A percentile compares a stretch with the other conserved stretches of the same genome.
phyloP scores from a whole-genome alignment of 1,284 basidiomycete species.

The Ceratobasidium papillatum region DNA sequence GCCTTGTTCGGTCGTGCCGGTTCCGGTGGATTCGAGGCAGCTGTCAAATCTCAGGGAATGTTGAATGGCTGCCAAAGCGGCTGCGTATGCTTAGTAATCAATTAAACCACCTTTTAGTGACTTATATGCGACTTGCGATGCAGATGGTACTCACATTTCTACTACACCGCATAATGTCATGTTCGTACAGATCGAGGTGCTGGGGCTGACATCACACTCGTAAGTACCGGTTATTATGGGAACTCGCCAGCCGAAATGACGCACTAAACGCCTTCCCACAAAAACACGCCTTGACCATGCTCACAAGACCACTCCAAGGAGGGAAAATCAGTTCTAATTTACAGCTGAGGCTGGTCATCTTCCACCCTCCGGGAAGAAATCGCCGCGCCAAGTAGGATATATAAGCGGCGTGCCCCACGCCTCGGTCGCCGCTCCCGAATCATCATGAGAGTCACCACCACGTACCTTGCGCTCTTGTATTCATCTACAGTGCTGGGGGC shows the following conservation, averaged over 20 bases:
- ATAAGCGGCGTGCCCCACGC: not conserved
- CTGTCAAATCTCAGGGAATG: not conserved
- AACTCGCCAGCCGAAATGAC: not conserved
- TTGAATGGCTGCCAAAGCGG: too few species aligned
- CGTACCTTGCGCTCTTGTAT: not conserved
- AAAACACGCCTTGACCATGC: not conserved
- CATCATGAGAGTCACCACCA: constrained; percentile 6
- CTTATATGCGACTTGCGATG: not conserved
- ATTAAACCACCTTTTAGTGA: too few species aligned
- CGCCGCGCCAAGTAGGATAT: not conserved
- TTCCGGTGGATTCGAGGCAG: not conserved
- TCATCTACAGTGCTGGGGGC: not conserved
- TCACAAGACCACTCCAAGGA: not conserved
- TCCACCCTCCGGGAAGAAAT: too few species aligned
- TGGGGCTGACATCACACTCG: not conserved
- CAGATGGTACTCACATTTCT: not conserved
- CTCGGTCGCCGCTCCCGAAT: not conserved
- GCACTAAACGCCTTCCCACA: not conserved
- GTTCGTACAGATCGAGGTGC: not conserved
- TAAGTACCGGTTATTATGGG: not conserved
- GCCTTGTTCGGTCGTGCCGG: not conserved
- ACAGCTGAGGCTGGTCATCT: too few species aligned
- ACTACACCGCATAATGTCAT: not conserved
- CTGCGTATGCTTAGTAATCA: too few species aligned
- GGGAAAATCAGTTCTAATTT: not conserved